These are phyloP conservation scores for Strobilomyces confusus DNA, from an alignment of 768 basidiomycete genomes.

Conservation along the genomic window DNA sequence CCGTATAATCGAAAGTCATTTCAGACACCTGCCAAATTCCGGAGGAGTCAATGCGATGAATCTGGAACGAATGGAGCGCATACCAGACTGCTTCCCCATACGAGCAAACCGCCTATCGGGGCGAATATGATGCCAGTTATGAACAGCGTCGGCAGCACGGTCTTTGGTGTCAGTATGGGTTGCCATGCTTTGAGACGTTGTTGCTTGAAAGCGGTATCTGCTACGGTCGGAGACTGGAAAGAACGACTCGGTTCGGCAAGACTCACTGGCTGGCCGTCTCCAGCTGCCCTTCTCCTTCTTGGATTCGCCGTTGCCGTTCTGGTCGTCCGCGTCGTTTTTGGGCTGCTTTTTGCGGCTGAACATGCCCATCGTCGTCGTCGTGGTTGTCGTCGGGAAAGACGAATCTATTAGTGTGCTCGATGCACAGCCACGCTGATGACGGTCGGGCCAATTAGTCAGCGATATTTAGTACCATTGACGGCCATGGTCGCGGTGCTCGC, in stretches of 20 bases:
- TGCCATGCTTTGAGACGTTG: constrained; percentile 99
- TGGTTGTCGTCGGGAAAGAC: constrained; percentile 7
- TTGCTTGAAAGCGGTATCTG: constrained; percentile 98
- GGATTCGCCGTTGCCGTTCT: constrained; percentile 41
- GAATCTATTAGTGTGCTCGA: background rate
- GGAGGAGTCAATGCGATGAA: constrained; percentile 14
- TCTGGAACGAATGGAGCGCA: constrained; percentile 27
- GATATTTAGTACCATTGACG: background rate
- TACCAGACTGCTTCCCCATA: constrained; percentile 81
- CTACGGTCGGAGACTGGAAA: constrained; percentile 14
- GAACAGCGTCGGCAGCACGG: constrained; percentile 94
- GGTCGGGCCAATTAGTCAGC: constrained; percentile 13
- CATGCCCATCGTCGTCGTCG: constrained; percentile 43
- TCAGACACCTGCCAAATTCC: constrained; percentile 66
- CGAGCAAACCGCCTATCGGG: constrained; percentile 90
- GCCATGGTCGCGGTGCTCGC: constrained; percentile 52
- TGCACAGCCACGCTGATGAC: constrained; percentile 12
- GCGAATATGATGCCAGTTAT: constrained; percentile 93
- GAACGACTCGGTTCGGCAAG: constrained; percentile 1
- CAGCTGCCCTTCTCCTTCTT: constrained; percentile 86
- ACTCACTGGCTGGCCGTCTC: constrained; percentile 77
- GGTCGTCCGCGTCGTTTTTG: constrained; percentile 35
- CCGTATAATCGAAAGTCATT: constrained; percentile 93
- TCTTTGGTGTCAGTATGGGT: constrained; percentile 97
- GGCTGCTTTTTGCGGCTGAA: constrained; percentile 52